Evolutionary conservation across 116 monocot species (phyloP).

Genomic region (Dioscorea cayenensis): DNA sequence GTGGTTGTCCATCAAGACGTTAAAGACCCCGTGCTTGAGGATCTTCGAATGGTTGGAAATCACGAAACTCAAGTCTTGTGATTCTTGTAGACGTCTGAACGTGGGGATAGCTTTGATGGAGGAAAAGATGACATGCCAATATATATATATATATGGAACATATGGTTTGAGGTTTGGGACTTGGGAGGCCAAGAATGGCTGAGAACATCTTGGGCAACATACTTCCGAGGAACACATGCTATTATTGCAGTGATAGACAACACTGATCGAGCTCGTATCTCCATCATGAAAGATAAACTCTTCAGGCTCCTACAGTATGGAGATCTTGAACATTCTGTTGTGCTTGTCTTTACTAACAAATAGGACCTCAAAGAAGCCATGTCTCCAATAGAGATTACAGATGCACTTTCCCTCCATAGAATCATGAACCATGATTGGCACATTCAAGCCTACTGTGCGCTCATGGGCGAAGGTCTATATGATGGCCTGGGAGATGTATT

Average conservation of each 20-base stretch:
- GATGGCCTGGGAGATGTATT: conserved; percentile 37
- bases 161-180: conserved; percentile 96
- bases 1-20: no score
- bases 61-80: no score
- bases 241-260: conserved; percentile 87
- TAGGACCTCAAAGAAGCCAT: conserved; percentile 97
- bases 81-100: no score
- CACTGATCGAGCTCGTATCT: conserved; percentile 78
- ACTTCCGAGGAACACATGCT: conserved; percentile 80
- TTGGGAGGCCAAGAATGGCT: conserved; percentile 85
- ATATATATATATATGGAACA: no score
- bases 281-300: conserved; percentile 88
- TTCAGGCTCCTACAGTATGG: conserved; percentile 74
- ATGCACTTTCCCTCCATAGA: conserved; percentile 83
- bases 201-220: conserved; percentile 84
- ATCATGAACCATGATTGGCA: conserved; percentile 98
- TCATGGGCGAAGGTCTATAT: conserved; percentile 81
- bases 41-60: no score
- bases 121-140: no score
- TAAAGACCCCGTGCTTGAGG: no score
- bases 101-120: no score
- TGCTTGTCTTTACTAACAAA: conserved; percentile 94
- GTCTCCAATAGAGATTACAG: conserved; percentile 83
- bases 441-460: conserved; percentile 79
- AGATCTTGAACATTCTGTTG: conserved; percentile 64